phyloP scores from a whole-genome alignment of 495 filamentous ascomycete species.

The Entonaema liquescens region DNA sequence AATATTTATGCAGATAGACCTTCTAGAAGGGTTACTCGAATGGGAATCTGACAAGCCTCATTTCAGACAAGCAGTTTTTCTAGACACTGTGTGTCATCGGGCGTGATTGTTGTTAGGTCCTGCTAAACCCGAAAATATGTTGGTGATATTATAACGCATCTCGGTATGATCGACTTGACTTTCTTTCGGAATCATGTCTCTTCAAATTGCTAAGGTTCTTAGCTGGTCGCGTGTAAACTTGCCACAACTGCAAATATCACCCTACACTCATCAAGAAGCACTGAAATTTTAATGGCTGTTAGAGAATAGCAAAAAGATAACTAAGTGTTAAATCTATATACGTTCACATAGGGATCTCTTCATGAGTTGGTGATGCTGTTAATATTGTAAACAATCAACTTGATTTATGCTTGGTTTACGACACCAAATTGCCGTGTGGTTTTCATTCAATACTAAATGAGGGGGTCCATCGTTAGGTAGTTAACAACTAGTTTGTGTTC shows the following conservation, averaged over 20 bases:
- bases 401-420: too few species aligned
- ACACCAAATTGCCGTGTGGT: neutral
- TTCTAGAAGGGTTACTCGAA: conserved; percentile 30
- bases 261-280: too few species aligned
- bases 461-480: neutral
- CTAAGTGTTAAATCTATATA: neutral
- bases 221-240: neutral
- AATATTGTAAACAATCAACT: neutral
- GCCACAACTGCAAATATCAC: neutral
- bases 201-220: too few species aligned
- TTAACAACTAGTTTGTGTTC: neutral
- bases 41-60: conserved; percentile 12
- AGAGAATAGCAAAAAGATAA: neutral
- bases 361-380: neutral
- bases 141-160: too few species aligned
- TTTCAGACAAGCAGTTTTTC: conserved; percentile 5
- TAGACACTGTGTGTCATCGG: conserved; percentile 9
- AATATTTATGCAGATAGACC: conserved; percentile 19
- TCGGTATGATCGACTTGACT: too few species aligned
- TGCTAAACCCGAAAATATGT: neutral
- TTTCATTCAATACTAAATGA: neutral
- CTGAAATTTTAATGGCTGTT: too few species aligned
- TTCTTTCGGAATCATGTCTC: too few species aligned
- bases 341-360: neutral
- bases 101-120: neutral